phyloP scores from a whole-genome alignment of 2,329 filamentous ascomycete genomes.

The Trichoderma sp. region DNA sequence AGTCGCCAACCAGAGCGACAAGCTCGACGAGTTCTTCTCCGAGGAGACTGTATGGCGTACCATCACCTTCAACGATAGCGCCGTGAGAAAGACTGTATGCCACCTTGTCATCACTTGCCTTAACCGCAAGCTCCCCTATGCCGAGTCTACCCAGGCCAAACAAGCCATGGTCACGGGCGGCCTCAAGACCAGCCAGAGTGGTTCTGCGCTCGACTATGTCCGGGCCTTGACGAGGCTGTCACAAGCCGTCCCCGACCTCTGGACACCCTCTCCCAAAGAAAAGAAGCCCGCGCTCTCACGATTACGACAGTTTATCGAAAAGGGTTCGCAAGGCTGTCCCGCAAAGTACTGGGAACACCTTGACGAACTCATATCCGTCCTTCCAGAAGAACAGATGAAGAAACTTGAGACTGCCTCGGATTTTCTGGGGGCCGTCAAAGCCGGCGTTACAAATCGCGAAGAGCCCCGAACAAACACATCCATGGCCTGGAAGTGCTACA shows the following conservation, averaged over 20 bases:
- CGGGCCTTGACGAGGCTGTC: conserved; percentile 67
- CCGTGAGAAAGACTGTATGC: conserved; percentile 50
- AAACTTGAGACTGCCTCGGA: conserved; percentile 50
- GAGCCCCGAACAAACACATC: conserved; percentile 68
- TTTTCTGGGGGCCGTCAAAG: conserved; percentile 65
- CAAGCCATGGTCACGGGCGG: conserved; percentile 68
- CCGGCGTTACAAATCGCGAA: conserved; percentile 69
- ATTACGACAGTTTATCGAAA: conserved; percentile 71
- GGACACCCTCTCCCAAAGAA: conserved; percentile 56
- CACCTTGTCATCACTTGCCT: conserved; percentile 51
- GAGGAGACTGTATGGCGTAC: conserved; percentile 66
- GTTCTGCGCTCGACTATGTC: conserved; percentile 71
- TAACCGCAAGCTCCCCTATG: conserved; percentile 46
- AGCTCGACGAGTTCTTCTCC: conserved; percentile 65
- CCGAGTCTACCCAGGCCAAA: conserved; percentile 50
- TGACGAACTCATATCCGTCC: conserved; percentile 57
- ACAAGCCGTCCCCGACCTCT: conserved; percentile 62
- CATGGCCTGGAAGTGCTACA: conserved; percentile 73
- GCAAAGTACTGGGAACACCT: conserved; percentile 71
- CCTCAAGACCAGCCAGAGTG: conserved; percentile 67
- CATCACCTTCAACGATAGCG: conserved; percentile 59
- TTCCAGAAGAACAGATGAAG: conserved; percentile 48
- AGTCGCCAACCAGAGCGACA: conserved; percentile 55
- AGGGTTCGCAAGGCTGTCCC: conserved; percentile 77
- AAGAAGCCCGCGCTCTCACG: conserved; percentile 54